A percentile compares a stretch with the other conserved stretches of the same genome.
phyloP scores from a whole-genome alignment of 352 stramenopile species.

The Pythium myriotylum region DNA sequence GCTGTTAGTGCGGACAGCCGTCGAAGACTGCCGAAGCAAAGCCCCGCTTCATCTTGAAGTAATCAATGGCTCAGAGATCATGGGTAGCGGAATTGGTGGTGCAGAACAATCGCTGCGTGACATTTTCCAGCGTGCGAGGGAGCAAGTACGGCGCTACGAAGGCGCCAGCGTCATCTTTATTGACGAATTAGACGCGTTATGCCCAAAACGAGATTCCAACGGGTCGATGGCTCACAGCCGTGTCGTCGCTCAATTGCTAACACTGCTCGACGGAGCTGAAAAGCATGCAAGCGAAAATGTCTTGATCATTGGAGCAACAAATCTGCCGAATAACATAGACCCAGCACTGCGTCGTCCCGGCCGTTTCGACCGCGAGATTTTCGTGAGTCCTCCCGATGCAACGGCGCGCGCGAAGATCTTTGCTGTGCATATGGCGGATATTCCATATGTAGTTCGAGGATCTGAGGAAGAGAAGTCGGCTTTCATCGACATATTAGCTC shows the following conservation, averaged over 20 bases:
- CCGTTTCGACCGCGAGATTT: constrained; percentile 83
- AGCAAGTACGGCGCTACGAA: constrained; percentile 29
- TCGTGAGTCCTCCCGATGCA: constrained; percentile 49
- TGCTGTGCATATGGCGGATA: constrained; percentile 46
- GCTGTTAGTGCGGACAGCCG: constrained; percentile 68
- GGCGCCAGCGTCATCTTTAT: constrained; percentile 91
- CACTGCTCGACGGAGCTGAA: constrained; percentile 94
- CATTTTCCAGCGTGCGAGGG: constrained; percentile 53
- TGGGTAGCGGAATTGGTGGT: constrained; percentile 73
- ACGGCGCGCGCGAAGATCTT: constrained; percentile 66
- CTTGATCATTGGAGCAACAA: constrained; percentile 94
- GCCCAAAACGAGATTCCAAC: constrained; percentile 86
- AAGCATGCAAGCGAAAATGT: constrained; percentile 75
- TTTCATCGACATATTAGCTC: constrained; percentile 46
- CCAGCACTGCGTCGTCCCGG: constrained; percentile 72
- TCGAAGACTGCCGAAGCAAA: constrained; percentile 55
- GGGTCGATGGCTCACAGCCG: constrained; percentile 53
- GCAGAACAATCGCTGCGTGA: constrained; percentile 61
- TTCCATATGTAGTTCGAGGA: constrained; percentile 35
- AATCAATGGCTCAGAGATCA: constrained; percentile 84
- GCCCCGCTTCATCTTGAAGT: constrained; percentile 58
- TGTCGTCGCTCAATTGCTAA: constrained; percentile 95
- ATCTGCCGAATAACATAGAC: constrained; percentile 93
- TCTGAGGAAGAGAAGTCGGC: constrained; percentile 16
- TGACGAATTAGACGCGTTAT: constrained; percentile 96